Evolutionary conservation across 768 basidiomycete species (phyloP).

Genomic region (Mycena indigotica): DNA sequence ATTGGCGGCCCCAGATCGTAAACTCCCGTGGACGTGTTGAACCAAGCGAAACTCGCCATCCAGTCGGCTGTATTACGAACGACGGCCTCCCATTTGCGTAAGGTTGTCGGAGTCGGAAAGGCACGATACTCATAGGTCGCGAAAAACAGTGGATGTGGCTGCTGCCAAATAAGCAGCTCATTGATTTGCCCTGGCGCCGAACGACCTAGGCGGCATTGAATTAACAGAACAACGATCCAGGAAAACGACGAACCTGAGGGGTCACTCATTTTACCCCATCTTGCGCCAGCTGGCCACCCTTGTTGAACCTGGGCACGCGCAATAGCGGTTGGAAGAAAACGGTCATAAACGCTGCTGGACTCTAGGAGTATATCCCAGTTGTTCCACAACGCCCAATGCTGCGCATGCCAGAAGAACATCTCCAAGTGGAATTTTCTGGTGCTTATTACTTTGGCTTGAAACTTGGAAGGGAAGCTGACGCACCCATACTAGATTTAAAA

Average conservation of each 20-base stretch:
- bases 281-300: slow-evolving; percentile 54
- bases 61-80: slow-evolving; percentile 57
- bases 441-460: not conserved
- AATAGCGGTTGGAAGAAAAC: slow-evolving; percentile 50
- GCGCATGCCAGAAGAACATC: slow-evolving; percentile 62
- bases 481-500: slow-evolving; percentile 44
- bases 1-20: slow-evolving; percentile 64
- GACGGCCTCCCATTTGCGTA: slow-evolving; percentile 55
- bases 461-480: slow-evolving; percentile 8
- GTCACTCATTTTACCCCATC: slow-evolving; percentile 68
- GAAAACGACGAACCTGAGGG: slow-evolving; percentile 41
- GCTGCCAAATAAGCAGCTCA: slow-evolving; percentile 65
- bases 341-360: slow-evolving; percentile 45
- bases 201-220: slow-evolving; percentile 26
- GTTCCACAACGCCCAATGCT: slow-evolving; percentile 63
- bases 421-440: slow-evolving; percentile 62
- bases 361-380: slow-evolving; percentile 58
- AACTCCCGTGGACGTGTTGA: slow-evolving; percentile 45
- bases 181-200: slow-evolving; percentile 63
- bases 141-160: slow-evolving; percentile 60
- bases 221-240: too few species aligned
- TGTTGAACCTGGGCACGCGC: slow-evolving; percentile 54
- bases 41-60: slow-evolving; percentile 61
- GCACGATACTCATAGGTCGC: slow-evolving; percentile 59
- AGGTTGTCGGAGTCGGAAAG: slow-evolving; percentile 38